These are phyloP conservation scores for Fraxinus quadrangulata DNA, from an alignment of 257 asterid genomes.

Conservation along the genomic window DNA sequence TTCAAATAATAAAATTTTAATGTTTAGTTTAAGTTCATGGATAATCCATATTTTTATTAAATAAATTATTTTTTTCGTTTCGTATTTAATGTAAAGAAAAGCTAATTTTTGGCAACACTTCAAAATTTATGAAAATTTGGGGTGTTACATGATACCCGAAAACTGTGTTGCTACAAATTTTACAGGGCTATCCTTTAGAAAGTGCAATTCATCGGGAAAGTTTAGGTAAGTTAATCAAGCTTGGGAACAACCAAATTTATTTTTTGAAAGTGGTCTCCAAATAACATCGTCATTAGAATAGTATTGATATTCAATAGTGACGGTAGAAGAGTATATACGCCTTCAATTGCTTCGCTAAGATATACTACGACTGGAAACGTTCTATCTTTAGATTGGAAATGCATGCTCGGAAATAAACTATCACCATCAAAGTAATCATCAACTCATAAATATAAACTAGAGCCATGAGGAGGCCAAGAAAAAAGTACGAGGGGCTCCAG, in stretches of 20 bases:
- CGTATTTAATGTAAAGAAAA: too few species aligned
- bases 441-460: conserved; percentile 44
- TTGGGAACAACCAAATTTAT: conserved; percentile 49
- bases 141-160: conserved; percentile 65
- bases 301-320: conserved; percentile 58
- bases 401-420: conserved; percentile 34
- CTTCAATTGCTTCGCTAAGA: conserved; percentile 71
- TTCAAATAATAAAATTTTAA: too few species aligned
- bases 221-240: conserved; percentile 69
- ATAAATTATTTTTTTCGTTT: too few species aligned
- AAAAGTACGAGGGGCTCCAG: conserved; percentile 57
- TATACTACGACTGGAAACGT: conserved; percentile 67
- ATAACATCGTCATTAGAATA: conserved; percentile 36
- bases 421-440: conserved; percentile 43
- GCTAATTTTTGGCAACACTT: too few species aligned
- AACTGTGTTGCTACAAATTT: conserved; percentile 49
- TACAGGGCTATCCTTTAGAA: conserved; percentile 50
- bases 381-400: conserved; percentile 43
- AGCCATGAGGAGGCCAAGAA: conserved; percentile 82
- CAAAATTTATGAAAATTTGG: too few species aligned
- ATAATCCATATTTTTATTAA: too few species aligned
- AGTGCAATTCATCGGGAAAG: conserved; percentile 52
- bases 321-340: conserved; percentile 69
- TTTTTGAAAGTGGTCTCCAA: conserved; percentile 71
- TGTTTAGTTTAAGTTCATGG: too few species aligned